Base-by-base conservation (phyloP, 2,329 filamentous ascomycete genomes). In the Cytospora piceicola region DNA sequence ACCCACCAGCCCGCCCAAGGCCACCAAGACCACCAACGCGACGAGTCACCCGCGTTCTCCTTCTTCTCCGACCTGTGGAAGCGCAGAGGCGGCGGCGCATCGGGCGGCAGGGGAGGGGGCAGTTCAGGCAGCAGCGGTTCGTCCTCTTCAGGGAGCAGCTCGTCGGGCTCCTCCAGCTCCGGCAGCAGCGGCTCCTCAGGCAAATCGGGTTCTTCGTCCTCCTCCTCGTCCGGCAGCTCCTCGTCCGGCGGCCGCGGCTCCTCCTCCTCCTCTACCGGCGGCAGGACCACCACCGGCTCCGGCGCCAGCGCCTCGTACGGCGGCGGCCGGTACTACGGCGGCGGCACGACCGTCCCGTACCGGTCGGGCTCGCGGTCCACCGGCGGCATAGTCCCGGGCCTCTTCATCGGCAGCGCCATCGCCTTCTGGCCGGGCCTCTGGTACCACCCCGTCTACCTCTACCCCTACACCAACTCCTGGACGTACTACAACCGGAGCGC, bases 351-450 rank as follows among this genome's bases (percentile, higher is more conserved):
- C 3, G 73, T 74, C 0, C 90, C 91, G 2, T 94, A 91, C 76
- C 67, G 71, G 2, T 70, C 90, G 2, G 89, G 89, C 8, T n/a
- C 49, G 0, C 66, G 64, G 15, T 81, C 81, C 1, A 82, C 80
- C 4, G 82, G 83, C 4, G 82, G 90, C 46, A 75, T 86, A 27
- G 46, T 67, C 6, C 81, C 86, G 20, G 75, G 87, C 57, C 75
- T 87, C 27, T 77, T 90, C 3, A 72, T 82, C 4, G 81, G 79
- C 4, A 75, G 77, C 27, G 76, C 79, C 1, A 72, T 90, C 12
- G 79, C 80, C 27, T 83, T 90, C 75, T 89, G 89, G 82, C 85
- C 88, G 0, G 88, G 87, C 4, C 67, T 86, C 46, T 92, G 89
- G 87, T 78, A 88, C 11, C 85, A 85, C 71, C 84, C 85, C 68